phyloP scores from a whole-genome alignment of 192 early-diverging fungal genomes.

The Backusella mclennaniae region DNA sequence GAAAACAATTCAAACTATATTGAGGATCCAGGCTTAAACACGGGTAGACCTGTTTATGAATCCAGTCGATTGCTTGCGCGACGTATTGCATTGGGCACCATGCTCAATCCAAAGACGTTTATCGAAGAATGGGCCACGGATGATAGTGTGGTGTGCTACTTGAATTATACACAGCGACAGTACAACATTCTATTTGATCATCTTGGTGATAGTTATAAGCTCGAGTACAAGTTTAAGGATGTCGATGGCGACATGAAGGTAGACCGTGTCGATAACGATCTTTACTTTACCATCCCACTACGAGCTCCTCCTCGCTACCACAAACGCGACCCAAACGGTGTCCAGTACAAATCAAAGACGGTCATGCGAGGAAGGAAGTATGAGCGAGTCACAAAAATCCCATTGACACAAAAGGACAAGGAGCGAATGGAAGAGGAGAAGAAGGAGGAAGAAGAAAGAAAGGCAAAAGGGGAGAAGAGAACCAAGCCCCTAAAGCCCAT shows the following conservation, averaged over 20 bases:
- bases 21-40: not conserved
- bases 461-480: not conserved
- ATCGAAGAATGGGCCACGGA: conserved; percentile 18
- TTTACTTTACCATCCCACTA: conserved; percentile 37
- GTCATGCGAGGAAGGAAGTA: conserved; percentile 26
- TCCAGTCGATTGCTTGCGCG: not conserved
- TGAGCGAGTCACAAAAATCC: conserved; percentile 39
- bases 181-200: conserved; percentile 29
- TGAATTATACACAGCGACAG: conserved; percentile 28
- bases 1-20: not conserved
- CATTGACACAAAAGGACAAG: not conserved
- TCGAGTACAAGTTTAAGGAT: conserved; percentile 41
- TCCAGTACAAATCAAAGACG: not conserved
- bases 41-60: not conserved
- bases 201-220: conserved; percentile 1
- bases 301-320: conserved; percentile 42
- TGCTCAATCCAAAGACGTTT: conserved; percentile 16
- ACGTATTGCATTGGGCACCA: conserved; percentile 25
- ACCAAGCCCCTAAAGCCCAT: conserved; percentile 17
- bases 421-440: not conserved
- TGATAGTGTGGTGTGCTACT: not conserved
- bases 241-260: conserved; percentile 19
- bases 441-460: not conserved
- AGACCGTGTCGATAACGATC: conserved; percentile 4
- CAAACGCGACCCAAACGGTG: conserved; percentile 18